A percentile compares a stretch with the other conserved stretches of the same genome.
Evolutionary conservation across 2,329 filamentous ascomycete genomes (phyloP).

Genomic region (Fonsecaea monophora): DNA sequence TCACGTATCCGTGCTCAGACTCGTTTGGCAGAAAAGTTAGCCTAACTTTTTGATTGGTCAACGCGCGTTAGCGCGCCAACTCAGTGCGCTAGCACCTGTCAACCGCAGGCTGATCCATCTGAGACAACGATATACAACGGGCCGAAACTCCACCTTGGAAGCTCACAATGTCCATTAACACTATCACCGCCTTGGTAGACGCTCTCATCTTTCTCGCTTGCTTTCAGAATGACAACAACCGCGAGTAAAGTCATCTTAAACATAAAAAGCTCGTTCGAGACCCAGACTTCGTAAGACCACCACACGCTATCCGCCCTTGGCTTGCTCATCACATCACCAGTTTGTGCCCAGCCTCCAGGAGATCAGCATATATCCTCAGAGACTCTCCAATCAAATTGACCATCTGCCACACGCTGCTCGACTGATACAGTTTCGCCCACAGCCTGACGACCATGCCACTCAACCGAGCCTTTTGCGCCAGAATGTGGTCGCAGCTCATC

Average conservation of each 20-base stretch:
- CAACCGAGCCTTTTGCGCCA: slow-evolving; percentile 7
- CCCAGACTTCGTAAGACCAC: not conserved
- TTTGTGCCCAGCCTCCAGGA: slow-evolving; percentile 13
- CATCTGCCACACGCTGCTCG: slow-evolving; percentile 24
- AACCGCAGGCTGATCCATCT: too few species aligned
- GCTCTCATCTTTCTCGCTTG: not conserved
- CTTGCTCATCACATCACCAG: not conserved
- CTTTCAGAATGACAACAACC: not conserved
- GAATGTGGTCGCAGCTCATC: slow-evolving; percentile 7
- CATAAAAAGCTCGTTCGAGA: not conserved
- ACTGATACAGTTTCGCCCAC: slow-evolving; percentile 24
- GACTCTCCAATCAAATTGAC: slow-evolving; percentile 24
- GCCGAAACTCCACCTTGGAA: not conserved
- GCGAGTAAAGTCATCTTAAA: not conserved
- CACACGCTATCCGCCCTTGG: not conserved
- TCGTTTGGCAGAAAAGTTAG: too few species aligned
- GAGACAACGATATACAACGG: too few species aligned
- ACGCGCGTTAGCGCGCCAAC: too few species aligned
- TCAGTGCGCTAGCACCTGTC: too few species aligned
- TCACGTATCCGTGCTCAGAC: too few species aligned
- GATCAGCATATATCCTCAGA: slow-evolving; percentile 19
- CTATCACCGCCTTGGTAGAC: not conserved
- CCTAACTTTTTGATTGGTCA: too few species aligned
- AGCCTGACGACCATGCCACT: slow-evolving; percentile 18
- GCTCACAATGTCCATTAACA: too few species aligned